Base-by-base conservation (phyloP, 306 rosid species). In the Vigna unguiculata region DNA sequence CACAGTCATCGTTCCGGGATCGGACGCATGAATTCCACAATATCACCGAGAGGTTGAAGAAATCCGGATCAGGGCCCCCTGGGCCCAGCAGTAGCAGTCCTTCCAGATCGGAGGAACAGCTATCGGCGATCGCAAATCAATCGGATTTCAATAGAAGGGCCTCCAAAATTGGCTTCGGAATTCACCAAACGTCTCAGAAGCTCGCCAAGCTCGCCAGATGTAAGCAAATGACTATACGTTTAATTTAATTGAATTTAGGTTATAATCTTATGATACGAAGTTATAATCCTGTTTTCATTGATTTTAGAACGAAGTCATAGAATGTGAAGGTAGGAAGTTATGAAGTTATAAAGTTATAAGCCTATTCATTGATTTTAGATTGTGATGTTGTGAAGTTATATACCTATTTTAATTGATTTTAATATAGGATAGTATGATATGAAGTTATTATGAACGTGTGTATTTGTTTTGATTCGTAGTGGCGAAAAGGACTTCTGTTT, bases 401-500 rank as follows among this genome's bases (percentile, higher is more conserved):
- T 14, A 61, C 21, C 9, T n/a, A 1, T 9, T 36, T 11, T 38
- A 40, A 11, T 40, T 2, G 32, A 41, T 65, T 12, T 16, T 17
- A 63, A 9, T 36, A 36, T 8, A 63, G 25, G 17, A 63, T 8
- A 15, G 3, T 60, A 25, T 14, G 40, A 28, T 59, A 8, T 16
- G 58, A 59, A 59, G 11, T 16, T 32, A 8, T 16, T 32, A 16
- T 9, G 69, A 36, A 62, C 8, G n/a, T 67, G 22, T 45, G 14
- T 66, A 22, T 66, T 40, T 3, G 11, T 65, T 61, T 51, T 62
- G 25, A 58, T 81, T 62, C 58, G 52, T 69, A 96, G 99, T 96
- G 98, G 97, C 99, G 10, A 96, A 92, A 81, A 89, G 99, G 86
- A 89, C 91, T 49, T 88, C 98, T 45, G 93, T 91, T 76, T 96